Evolutionary conservation across 176 grass and related monocot species (phyloP), one percentile per base, ranked within the genome.

Genomic region (Oryza nivara): DNA sequence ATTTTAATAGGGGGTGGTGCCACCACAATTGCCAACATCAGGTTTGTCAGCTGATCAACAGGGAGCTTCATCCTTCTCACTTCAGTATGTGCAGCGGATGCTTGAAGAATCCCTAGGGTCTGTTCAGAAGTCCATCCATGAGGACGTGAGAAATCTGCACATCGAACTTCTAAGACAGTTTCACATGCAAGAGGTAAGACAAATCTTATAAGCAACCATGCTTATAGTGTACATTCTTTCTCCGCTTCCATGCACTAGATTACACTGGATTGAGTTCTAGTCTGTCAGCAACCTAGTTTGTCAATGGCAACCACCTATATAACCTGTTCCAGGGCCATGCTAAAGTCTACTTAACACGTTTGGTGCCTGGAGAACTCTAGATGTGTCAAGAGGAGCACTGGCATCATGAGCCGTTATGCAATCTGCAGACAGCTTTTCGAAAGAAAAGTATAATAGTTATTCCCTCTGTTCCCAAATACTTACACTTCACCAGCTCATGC

Each of bases 151-250:
- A 73, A 99, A 99, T 89, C 89, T 99, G 13, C 96, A 99, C 77
- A 94, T 99, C 79, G 96, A 99, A 78, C 75, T 99, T 81, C 49
- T 99, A 79, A 90, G 96, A 80, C 96, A 99, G 73, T 94, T 99
- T 86, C 96, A 99, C 81, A 92, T 92, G 86, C 93, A 96, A 77
- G 93, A 99, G 96, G 93, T 99, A 81, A 83, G 74, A 66, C 41
- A 43, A 41, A 44, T 51, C 23, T 81, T 32, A 32, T 32, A 32
- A 32, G 30, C 30, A 32, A 32, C 30, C 30, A 32, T 32, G 30
- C 30, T 32, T 32, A 32, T 32, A 32, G 30, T 32, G 30, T 32
- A n/a, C 17, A 17, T 71, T 54, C 61, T 45, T 43, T 47, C 35
- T 76, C 19, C 19, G 74, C 26, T 60, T 81, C 30, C 16, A 48